Conservation (phyloP, 2,329 filamentous ascomycete genomes). For the Cercospora sp. region DNA sequence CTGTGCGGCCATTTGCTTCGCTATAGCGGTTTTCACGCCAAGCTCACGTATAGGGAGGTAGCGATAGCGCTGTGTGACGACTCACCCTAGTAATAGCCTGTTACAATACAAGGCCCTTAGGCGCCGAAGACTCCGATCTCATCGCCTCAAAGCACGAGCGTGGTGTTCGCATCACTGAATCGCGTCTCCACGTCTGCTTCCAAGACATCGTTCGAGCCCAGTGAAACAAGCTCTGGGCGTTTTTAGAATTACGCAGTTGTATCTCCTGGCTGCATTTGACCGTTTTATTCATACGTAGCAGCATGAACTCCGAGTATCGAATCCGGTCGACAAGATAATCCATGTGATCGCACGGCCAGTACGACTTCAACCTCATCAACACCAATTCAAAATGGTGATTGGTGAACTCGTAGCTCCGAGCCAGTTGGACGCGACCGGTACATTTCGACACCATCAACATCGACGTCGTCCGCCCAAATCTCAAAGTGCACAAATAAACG, state of each 20-base stretch:
- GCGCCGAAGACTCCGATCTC: background rate
- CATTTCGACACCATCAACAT: background rate
- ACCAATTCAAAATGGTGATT: background rate
- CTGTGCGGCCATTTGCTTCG: constrained; percentile 13
- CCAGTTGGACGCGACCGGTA: background rate
- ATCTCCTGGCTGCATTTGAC: background rate
- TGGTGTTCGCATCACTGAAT: background rate
- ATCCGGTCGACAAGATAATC: background rate
- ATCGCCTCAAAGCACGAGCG: background rate
- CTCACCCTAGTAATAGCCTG: background rate
- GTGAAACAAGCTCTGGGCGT: background rate
- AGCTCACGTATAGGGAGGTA: background rate
- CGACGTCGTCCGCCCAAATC: background rate
- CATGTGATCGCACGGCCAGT: background rate
- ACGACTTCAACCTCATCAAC: background rate
- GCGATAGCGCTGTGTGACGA: background rate
- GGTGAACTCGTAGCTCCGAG: background rate
- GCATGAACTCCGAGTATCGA: background rate
- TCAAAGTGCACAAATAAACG: background rate
- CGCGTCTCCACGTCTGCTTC: background rate
- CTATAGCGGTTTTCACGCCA: background rate
- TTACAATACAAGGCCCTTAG: background rate
- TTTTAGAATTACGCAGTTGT: background rate
- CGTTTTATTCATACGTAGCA: background rate
- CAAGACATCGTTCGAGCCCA: background rate